Conservation (phyloP, 2,329 filamentous ascomycete genomes). For the Paecilomyces sp. region DNA sequence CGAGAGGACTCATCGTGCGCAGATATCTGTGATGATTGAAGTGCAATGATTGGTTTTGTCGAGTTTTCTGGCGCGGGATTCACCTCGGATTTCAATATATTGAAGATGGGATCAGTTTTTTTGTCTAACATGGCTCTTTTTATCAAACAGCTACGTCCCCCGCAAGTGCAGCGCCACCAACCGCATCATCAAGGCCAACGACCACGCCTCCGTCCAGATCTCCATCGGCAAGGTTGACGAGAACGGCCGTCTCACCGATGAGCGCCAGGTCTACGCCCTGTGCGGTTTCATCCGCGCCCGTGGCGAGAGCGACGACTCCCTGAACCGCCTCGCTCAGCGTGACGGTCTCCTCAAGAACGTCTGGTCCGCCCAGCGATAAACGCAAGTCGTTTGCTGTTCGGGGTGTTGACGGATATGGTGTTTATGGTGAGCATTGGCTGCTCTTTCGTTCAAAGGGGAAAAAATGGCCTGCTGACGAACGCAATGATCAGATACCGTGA, state of each 20-base stretch:
- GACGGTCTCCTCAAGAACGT: conserved; percentile 97
- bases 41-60: not conserved
- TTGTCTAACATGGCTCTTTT: conserved; percentile 1
- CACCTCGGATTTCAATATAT: not conserved
- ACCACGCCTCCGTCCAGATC: conserved; percentile 98
- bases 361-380: conserved; percentile 67
- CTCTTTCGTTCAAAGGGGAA: too few species aligned
- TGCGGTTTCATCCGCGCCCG: conserved; percentile 96
- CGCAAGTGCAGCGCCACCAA: conserved; percentile 98
- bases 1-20: not conserved
- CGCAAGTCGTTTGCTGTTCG: conserved; percentile 4
- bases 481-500: conserved; percentile 8
- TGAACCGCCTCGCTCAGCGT: conserved; percentile 92
- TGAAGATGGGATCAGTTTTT: not conserved
- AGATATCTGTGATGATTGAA: not conserved
- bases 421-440: conserved; percentile 2
- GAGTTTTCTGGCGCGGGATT: not conserved
- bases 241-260: conserved; percentile 93
- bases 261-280: conserved; percentile 95
- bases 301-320: conserved; percentile 93
- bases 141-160: conserved; percentile 72
- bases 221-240: conserved; percentile 97
- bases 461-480: not conserved
- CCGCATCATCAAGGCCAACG: conserved; percentile 99
- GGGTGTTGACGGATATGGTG: conserved; percentile 9